phyloP scores from a whole-genome alignment of 352 stramenopile species.

The Lagenidium giganteum region DNA sequence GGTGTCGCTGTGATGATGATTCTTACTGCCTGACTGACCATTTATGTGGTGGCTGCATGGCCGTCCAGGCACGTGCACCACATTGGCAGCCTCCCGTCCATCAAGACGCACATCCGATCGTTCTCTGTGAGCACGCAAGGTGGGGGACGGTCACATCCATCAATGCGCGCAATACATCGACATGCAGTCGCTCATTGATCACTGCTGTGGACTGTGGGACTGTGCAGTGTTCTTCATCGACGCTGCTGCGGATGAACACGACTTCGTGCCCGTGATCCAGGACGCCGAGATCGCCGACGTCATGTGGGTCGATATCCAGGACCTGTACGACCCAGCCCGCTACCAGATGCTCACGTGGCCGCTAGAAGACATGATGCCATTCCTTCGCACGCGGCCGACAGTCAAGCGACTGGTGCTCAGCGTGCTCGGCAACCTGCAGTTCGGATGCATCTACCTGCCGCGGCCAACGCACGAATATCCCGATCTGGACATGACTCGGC shows the following conservation, averaged over 20 bases:
- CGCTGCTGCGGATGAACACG: slow-evolving; percentile 31
- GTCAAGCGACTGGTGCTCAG: slow-evolving; percentile 24
- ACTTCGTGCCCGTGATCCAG: slow-evolving; percentile 49
- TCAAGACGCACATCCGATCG: slow-evolving; percentile 58
- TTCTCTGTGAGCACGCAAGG: slow-evolving; percentile 68
- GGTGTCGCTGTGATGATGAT: neutral
- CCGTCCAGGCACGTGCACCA: slow-evolving; percentile 51
- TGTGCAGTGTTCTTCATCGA: slow-evolving; percentile 79
- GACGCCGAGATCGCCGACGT: slow-evolving; percentile 66
- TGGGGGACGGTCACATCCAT: slow-evolving; percentile 10
- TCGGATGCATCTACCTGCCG: slow-evolving; percentile 73
- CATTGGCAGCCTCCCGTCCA: slow-evolving; percentile 50
- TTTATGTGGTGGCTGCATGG: slow-evolving; percentile 1
- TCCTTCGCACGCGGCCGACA: slow-evolving; percentile 24
- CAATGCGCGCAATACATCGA: neutral
- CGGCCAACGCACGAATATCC: slow-evolving; percentile 31
- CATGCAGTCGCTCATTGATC: too few species aligned
- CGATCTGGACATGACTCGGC: slow-evolving; percentile 36
- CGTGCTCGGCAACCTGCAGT: slow-evolving; percentile 51
- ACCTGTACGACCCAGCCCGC: slow-evolving; percentile 53
- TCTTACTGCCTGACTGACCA: neutral
- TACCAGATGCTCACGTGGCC: slow-evolving; percentile 56
- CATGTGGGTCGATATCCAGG: slow-evolving; percentile 80
- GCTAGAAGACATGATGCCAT: slow-evolving; percentile 48
- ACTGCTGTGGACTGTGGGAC: too few species aligned